Percentiles rank a stretch among this genome's conserved stretches.
phyloP scores from a whole-genome alignment of 2,329 filamentous ascomycete species.

The Botrytis elliptica region DNA sequence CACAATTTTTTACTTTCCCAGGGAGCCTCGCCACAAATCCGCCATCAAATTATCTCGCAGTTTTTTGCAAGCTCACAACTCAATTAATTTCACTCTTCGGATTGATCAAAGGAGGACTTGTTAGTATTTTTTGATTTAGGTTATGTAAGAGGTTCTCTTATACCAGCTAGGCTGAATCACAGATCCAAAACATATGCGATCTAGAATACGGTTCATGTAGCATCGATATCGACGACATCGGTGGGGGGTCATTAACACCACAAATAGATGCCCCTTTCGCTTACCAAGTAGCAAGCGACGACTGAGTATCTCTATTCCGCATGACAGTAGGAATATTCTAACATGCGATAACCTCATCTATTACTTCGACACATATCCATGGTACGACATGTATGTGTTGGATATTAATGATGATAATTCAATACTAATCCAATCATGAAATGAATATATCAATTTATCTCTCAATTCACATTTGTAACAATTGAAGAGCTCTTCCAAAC shows the following conservation, averaged over 20 bases:
- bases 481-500: neutral
- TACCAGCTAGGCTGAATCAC: too few relatives aligned
- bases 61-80: too few relatives aligned
- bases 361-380: too few relatives aligned
- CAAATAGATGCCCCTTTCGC: neutral
- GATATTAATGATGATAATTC: rapidly evolving
- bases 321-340: neutral
- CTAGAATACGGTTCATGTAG: neutral
- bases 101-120: too few relatives aligned
- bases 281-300: neutral
- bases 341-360: neutral
- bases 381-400: neutral
- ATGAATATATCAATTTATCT: neutral
- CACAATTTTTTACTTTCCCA: rapidly evolving
- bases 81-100: too few relatives aligned
- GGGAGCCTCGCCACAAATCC: too few relatives aligned
- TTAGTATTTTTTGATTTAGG: neutral
- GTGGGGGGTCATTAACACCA: neutral
- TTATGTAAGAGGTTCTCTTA: neutral
- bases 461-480: neutral
- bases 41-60: too few relatives aligned
- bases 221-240: neutral
- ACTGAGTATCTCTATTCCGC: neutral
- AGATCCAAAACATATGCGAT: too few relatives aligned
- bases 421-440: neutral